Conservation (phyloP, 805 yeast genomes). For the Yarrowia alimentaria region DNA sequence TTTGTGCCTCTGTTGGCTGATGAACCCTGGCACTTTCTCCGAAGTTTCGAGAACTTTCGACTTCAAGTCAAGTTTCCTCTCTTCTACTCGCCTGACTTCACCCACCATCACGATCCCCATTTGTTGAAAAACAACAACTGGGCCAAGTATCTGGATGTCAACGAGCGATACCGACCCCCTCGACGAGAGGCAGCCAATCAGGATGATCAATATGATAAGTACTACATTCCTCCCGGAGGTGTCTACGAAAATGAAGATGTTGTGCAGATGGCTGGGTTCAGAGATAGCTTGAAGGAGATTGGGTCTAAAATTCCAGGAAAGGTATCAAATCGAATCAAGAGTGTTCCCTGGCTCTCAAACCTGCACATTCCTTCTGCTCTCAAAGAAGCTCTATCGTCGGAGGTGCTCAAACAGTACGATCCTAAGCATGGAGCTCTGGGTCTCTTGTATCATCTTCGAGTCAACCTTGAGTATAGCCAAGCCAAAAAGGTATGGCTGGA, state of each 20-base stretch:
- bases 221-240: slow-evolving; percentile 1
- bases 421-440: slow-evolving; percentile 3
- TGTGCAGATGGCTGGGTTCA: background rate
- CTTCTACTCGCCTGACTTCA: slow-evolving; percentile 30
- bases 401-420: slow-evolving; percentile 4
- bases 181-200: background rate
- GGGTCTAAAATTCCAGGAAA: no score
- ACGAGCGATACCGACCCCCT: slow-evolving; percentile 45
- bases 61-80: slow-evolving; percentile 42
- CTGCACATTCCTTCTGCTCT: no score
- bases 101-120: slow-evolving; percentile 14
- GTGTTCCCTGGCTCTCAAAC: background rate
- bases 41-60: slow-evolving; percentile 41
- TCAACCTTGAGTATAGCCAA: background rate
- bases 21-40: slow-evolving; percentile 32
- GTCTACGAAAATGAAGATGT: no score
- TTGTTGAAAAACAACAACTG: slow-evolving; percentile 38
- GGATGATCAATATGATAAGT: background rate
- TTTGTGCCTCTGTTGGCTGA: slow-evolving; percentile 58
- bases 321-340: background rate
- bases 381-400: no score
- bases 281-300: background rate
- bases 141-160: slow-evolving; percentile 48
- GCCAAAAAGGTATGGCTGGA: slow-evolving; percentile 11
- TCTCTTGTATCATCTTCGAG: slow-evolving; percentile 5